Base-by-base conservation (phyloP, 108 stramenopile species). In the Cylindrotheca fusiformis region DNA sequence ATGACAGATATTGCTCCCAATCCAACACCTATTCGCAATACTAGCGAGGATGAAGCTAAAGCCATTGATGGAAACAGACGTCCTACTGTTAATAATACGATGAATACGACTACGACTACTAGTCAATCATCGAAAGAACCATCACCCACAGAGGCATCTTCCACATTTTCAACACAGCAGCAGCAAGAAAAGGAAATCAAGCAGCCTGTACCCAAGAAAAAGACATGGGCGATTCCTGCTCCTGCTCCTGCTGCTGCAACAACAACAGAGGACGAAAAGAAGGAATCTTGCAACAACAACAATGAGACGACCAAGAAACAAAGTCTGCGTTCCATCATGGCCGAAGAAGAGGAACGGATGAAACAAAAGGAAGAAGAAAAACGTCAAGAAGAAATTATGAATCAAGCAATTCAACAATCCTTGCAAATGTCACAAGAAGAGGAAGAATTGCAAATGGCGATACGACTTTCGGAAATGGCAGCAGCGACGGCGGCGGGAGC, bases 131-230 rank as follows among this genome's bases (percentile, higher is more conserved):
- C n/a, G n/a, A n/a, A n/a, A n/a, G n/a, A n/a, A n/a, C n/a, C n/a
- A n/a, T n/a, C n/a, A n/a, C n/a, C n/a, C n/a, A n/a, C 44, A 45
- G 17, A 17, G 17, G 44, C 17, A 17, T 17, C 44, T 14, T 45
- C 44, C 17, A 45, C 17, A 10, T 45, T 45, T 17, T 45, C 17
- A 45, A 45, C 44, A 45, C 44, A 45, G 44, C 44, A 45, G 44
- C 44, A 45, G 17, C 44, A 45, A 45, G 44, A 45, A 45, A 45
- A 45, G 44, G 17, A 45, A 45, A n/a, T n/a, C n/a, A n/a, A n/a
- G n/a, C n/a, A n/a, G n/a, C n/a, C n/a, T n/a, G n/a, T n/a, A n/a
- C n/a, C n/a, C n/a, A n/a, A n/a, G n/a, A n/a, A n/a, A n/a, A n/a
- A n/a, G n/a, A n/a, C n/a, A n/a, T n/a, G n/a, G n/a, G n/a, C n/a